Evolutionary conservation across 2,329 filamentous ascomycete species (phyloP).

Genomic region (Leptographium flavum): DNA sequence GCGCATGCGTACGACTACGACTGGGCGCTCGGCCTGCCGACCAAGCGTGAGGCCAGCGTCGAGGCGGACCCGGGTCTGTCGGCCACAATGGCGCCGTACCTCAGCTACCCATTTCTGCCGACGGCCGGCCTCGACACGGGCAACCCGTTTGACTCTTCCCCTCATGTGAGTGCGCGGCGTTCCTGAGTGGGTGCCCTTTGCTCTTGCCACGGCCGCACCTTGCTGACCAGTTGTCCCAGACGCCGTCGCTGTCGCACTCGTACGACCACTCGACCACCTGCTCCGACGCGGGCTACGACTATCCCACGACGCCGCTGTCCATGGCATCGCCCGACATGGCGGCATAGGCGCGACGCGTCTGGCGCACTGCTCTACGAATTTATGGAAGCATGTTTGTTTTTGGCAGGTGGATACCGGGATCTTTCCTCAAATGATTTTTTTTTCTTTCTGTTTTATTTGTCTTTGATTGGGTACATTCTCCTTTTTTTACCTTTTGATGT

Average conservation of each 20-base stretch:
- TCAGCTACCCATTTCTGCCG: constrained; percentile 52
- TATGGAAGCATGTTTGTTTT: too few relatives aligned
- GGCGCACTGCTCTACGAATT: too few relatives aligned
- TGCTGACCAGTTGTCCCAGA: constrained; percentile 47
- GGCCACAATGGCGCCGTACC: constrained; percentile 46
- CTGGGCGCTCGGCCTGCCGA: constrained; percentile 47
- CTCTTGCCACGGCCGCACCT: constrained; percentile 27
- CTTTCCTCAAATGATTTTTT: too few relatives aligned
- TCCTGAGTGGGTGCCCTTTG: constrained; percentile 12
- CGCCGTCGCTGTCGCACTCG: constrained; percentile 61
- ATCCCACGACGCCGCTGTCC: constrained; percentile 58
- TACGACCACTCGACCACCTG: constrained; percentile 53
- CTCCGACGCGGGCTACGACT: constrained; percentile 45
- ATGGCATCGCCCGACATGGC: constrained; percentile 50
- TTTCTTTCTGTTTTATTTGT: too few relatives aligned
- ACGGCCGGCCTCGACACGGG: constrained; percentile 47
- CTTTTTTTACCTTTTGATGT: too few relatives aligned
- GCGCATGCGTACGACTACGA: constrained; percentile 44
- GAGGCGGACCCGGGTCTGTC: neutral
- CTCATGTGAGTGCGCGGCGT: constrained; percentile 57
- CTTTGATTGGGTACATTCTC: too few relatives aligned
- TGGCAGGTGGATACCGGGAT: too few relatives aligned
- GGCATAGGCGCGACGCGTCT: constrained; percentile 6
- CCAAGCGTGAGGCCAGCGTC: constrained; percentile 45
- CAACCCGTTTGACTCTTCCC: constrained; percentile 52